Base-by-base conservation (phyloP, 129 eudicot genomes). In the Flaveria brownii region DNA sequence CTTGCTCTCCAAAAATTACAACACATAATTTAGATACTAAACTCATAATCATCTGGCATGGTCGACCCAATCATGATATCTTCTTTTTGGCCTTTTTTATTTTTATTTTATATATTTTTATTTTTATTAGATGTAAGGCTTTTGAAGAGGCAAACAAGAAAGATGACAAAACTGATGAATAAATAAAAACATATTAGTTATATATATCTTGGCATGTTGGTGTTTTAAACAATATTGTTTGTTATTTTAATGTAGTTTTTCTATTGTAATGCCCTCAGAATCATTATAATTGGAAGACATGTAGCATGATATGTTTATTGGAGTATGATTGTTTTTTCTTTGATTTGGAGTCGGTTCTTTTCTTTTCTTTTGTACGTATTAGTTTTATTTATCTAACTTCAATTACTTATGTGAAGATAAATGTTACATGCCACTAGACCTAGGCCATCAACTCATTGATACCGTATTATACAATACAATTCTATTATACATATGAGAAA, bases 91-190 rank as follows among this genome's bases (percentile, higher is more conserved):
- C n/a, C n/a, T n/a, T n/a, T n/a, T n/a, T n/a, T n/a, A n/a, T n/a
- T n/a, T n/a, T n/a, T n/a, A n/a, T n/a, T n/a, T n/a, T n/a, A n/a
- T n/a, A n/a, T n/a, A n/a, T n/a, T n/a, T n/a, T n/a, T n/a, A n/a
- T n/a, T n/a, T n/a, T n/a, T n/a, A n/a, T n/a, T n/a, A n/a, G 64
- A 75, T 75, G 57, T 57, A 66, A 55, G 36, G 12, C 18, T 73
- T 80, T 73, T 80, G 30, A 68, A 67, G 84, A 80, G 75, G 68
- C 73, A 20, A 72, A 72, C 83, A 72, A 50, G 83, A 63, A 54
- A 66, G 17, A 43, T 42, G 74, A 65, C 70, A 80, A 39, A 56
- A 55, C 73, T 80, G 56, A 67, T 65, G 56, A 65, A 49, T 18
- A 72, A 64, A 73, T 9, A 52, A 41, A 52, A 17, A 18, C n/a